These are phyloP conservation scores for Sorghum bicolor DNA, from an alignment of 176 grass and related monocot genomes.

Conservation along the genomic window DNA sequence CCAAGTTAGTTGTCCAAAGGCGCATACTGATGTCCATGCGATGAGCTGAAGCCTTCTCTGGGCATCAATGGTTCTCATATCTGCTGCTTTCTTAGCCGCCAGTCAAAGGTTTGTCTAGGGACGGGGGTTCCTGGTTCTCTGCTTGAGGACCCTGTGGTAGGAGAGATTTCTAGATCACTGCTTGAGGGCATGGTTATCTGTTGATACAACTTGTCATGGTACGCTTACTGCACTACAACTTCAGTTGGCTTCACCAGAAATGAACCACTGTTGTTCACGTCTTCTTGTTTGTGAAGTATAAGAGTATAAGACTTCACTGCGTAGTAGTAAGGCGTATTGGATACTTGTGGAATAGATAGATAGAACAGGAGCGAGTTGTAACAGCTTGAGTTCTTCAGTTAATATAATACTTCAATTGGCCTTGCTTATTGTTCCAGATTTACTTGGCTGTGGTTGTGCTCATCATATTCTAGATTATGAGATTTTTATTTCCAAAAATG, in stretches of 20 bases:
- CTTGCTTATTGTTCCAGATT: neutral
- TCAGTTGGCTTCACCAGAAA: neutral
- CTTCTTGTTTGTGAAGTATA: neutral
- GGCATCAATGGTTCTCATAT: neutral
- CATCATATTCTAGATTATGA: neutral
- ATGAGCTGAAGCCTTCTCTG: constrained; percentile 35
- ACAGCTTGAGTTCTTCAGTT: neutral
- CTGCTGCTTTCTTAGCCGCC: constrained; percentile 25
- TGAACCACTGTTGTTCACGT: neutral
- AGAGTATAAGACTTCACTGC: neutral
- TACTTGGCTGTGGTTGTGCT: neutral
- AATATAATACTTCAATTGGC: neutral
- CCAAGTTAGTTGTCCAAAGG: constrained; percentile 41
- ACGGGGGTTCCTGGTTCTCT: constrained; percentile 31
- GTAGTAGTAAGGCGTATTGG: neutral
- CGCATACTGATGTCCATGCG: constrained; percentile 67
- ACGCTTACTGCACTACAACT: neutral
- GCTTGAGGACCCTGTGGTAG: constrained; percentile 32
- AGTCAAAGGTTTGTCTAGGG: neutral
- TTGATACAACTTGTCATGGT: neutral
- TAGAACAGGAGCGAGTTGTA: neutral
- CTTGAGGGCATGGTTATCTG: constrained; percentile 33
- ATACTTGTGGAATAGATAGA: neutral
- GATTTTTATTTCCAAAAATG: neutral
- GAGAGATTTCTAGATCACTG: constrained; percentile 19